Evolutionary conservation across 106 monocot genomes (phyloP).

Genomic region (Platanthera guangdongensis): DNA sequence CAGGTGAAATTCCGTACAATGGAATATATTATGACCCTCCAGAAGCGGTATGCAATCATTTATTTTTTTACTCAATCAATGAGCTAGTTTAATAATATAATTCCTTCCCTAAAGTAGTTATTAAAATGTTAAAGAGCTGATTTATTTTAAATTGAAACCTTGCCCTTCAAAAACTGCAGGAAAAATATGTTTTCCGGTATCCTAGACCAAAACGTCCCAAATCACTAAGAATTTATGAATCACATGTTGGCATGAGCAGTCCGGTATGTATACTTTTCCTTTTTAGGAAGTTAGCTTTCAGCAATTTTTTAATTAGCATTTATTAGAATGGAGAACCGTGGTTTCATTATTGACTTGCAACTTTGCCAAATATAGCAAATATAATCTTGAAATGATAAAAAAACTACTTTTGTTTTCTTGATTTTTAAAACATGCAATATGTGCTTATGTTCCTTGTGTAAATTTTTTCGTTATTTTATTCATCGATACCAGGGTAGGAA

Average conservation of each 20-base stretch:
- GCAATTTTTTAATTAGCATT: background rate
- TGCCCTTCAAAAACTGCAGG: slow-evolving; percentile 28
- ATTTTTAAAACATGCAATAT: background rate
- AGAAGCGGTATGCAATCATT: slow-evolving; percentile 48
- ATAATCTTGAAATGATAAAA: no score
- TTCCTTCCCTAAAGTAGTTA: background rate
- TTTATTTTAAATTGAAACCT: background rate
- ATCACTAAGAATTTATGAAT: slow-evolving; percentile 90
- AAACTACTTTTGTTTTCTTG: background rate
- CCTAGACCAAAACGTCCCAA: slow-evolving; percentile 86
- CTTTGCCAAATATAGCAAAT: background rate
- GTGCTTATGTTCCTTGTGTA: background rate
- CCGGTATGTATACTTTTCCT: slow-evolving; percentile 35
- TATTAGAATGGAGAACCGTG: background rate
- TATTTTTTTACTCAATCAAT: background rate
- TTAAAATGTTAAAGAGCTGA: background rate
- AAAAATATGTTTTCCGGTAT: slow-evolving; percentile 77
- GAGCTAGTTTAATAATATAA: background rate
- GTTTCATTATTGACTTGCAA: background rate
- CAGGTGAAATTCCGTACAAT: slow-evolving; percentile 94
- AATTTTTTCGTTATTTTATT: no score
- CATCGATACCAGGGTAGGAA: no score
- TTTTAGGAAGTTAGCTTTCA: background rate
- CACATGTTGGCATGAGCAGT: slow-evolving; percentile 99
- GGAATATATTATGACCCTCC: slow-evolving; percentile 99